Base-by-base conservation (phyloP, 2,329 filamentous ascomycete species). In the Xylaria sp. region DNA sequence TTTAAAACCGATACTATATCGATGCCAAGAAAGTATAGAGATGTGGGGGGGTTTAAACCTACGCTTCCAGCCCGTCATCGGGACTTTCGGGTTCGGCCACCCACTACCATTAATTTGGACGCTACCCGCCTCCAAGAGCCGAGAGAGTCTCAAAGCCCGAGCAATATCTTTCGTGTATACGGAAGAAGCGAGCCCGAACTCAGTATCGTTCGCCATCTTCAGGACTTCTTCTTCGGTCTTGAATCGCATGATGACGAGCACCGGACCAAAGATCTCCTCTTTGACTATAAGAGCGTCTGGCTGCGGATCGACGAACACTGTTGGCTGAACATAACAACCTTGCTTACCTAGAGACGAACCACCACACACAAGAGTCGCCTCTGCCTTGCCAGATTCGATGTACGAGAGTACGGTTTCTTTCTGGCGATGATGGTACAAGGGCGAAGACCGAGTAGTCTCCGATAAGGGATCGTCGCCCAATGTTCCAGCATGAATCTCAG, bases 261-360 rank as follows among this genome's bases (percentile, higher is more conserved):
- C 53, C 2, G 53, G 53, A 20, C 53, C 53, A 9, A 56, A 56
- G n/a, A 56, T 38, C 33, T 56, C 53, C 15, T 56, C 53, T 23
- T 15, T 17, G 0, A 56, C 33, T 36, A 56, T 56, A 23, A 31
- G 28, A 13, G 33, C 33, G 20, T 10, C 26, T 0, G 28, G 31
- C 28, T 38, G 31, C 10, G 33, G 31, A 38, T 56, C 33, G 13
- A 38, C 28, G n/a, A 56, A 56, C 4, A 56, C 33, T 20, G 53
- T 56, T 10, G 53, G 53, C 38, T 56, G 53, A 13, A 56, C 11
- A 38, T 56, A 56, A 33, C 33, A 56, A 5, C 53, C 53, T 2
- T 36, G 17, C 2, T 56, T 23, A 7, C 53, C 53, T 13, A 56
- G 1, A 10, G 31, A 38, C 6, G 53, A 20, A 10, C 53, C 53